Percentiles rank a stretch among this genome's conserved stretches.
Evolutionary conservation across 2,329 filamentous ascomycete genomes (phyloP).

Genomic region (Byssochlamys sp.): DNA sequence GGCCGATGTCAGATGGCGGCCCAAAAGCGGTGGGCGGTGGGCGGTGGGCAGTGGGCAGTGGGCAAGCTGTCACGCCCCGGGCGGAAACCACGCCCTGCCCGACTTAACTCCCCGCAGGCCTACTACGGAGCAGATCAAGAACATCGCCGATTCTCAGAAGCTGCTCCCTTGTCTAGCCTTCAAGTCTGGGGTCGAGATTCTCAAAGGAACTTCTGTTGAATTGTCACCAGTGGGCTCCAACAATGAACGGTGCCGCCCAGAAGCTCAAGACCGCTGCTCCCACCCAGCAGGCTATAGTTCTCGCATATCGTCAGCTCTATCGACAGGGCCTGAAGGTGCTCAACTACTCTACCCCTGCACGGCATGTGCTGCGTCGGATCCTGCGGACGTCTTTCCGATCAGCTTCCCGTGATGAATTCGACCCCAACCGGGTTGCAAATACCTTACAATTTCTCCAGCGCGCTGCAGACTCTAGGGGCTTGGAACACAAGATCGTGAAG

Average conservation of each 20-base stretch:
- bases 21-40: slow-evolving; percentile 13
- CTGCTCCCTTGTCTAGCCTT: background rate
- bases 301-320: slow-evolving; percentile 51
- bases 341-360: slow-evolving; percentile 48
- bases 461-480: slow-evolving; percentile 29
- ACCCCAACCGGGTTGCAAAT: slow-evolving; percentile 32
- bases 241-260: slow-evolving; percentile 5
- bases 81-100: slow-evolving; percentile 1
- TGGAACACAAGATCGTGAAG: slow-evolving; percentile 40
- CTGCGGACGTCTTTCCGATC: slow-evolving; percentile 35
- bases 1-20: background rate
- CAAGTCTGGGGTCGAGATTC: slow-evolving; percentile 10
- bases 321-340: slow-evolving; percentile 45
- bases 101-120: background rate
- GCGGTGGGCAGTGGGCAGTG: slow-evolving; percentile 8
- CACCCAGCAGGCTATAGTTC: slow-evolving; percentile 28
- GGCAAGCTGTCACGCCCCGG: slow-evolving; percentile 2
- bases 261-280: slow-evolving; percentile 6
- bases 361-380: slow-evolving; percentile 42
- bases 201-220: slow-evolving; percentile 6
- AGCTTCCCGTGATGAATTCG: slow-evolving; percentile 26
- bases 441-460: slow-evolving; percentile 38
- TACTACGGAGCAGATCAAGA: background rate
- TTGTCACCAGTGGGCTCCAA: slow-evolving; percentile 1
- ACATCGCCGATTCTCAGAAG: background rate